phyloP scores from a whole-genome alignment of 2,329 filamentous ascomycete genomes.

The Pseudogymnoascus sp. region DNA sequence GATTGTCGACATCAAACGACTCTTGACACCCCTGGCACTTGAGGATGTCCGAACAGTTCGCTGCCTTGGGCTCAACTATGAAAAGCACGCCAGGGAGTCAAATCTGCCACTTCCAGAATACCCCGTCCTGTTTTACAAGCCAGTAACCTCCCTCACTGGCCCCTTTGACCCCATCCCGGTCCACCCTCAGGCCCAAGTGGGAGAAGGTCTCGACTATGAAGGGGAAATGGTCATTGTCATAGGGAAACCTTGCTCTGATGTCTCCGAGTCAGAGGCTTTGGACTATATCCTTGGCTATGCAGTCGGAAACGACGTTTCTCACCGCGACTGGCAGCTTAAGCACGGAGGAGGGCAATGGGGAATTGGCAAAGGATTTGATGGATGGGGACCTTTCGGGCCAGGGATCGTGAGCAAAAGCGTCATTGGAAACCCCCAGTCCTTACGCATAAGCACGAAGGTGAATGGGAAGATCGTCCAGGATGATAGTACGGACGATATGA shows the following conservation, averaged over 20 bases:
- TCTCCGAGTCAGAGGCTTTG: constrained; percentile 59
- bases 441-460: constrained; percentile 50
- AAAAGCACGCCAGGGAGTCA: constrained; percentile 62
- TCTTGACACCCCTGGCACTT: constrained; percentile 58
- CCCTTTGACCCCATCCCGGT: constrained; percentile 62
- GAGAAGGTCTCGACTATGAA: constrained; percentile 67
- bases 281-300: constrained; percentile 68
- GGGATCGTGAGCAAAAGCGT: constrained; percentile 55
- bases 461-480: constrained; percentile 54
- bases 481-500: constrained; percentile 53
- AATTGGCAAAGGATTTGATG: constrained; percentile 67
- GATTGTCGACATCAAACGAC: constrained; percentile 45
- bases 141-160: constrained; percentile 56
- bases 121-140: constrained; percentile 70
- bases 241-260: constrained; percentile 57
- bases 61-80: constrained; percentile 66
- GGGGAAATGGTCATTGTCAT: constrained; percentile 71
- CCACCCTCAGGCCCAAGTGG: constrained; percentile 56
- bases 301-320: constrained; percentile 72
- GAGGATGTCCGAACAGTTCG: constrained; percentile 60
- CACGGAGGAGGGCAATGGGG: constrained; percentile 63
- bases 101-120: constrained; percentile 62
- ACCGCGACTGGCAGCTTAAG: constrained; percentile 68
- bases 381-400: constrained; percentile 67
- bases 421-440: constrained; percentile 49